Base-by-base conservation (phyloP, 2,329 filamentous ascomycete species). In the Alternaria triticimaculans region DNA sequence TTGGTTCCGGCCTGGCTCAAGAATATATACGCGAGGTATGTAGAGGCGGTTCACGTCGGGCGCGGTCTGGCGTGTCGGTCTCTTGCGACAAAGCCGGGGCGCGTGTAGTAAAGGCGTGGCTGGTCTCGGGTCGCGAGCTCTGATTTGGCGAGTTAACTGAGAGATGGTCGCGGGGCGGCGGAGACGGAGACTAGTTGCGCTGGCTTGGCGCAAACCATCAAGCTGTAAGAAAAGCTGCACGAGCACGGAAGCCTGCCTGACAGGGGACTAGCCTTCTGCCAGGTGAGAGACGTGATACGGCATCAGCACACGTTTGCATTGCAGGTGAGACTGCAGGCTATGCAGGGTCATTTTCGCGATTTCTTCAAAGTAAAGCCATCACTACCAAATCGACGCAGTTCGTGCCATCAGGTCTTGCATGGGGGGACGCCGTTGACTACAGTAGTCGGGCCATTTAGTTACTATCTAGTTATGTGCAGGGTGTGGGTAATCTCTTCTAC, bases 401-500 rank as follows among this genome's bases (percentile, higher is more conserved):
- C 11, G 20, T 23, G 18, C 15, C 5, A n/a, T 21, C 10, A 48
- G 41, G 12, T 23, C n/a, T 20, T 12, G 37, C 11, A 23, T 53
- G 46, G 59, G 59, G 66, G 64, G 55, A 66, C 58, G 70, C 70
- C 70, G 23, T 71, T 60, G 65, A 67, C 70, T 64, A 23, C 45
- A 59, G 56, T 58, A 66, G 71, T 66, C 72, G 66, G 72, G 72
- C 72, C 61, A 63, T 72, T 74, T 72, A 64, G 65, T 66, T 72
- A 67, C 76, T 80, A 77, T 76, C 73, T 77, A 77, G 54, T 59
- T 75, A 76, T 78, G 76, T 79, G 77, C 76, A 78, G 66, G 63
- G 61, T 67, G 64, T 69, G 71, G 71, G 69, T 63, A 48, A 64
- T 71, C 56, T 76, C 74, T 73, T 70, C 72, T 63, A 54, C 60